Conservation (phyloP, 2,329 filamentous ascomycete species). For the Thermochaetoides dissita region DNA sequence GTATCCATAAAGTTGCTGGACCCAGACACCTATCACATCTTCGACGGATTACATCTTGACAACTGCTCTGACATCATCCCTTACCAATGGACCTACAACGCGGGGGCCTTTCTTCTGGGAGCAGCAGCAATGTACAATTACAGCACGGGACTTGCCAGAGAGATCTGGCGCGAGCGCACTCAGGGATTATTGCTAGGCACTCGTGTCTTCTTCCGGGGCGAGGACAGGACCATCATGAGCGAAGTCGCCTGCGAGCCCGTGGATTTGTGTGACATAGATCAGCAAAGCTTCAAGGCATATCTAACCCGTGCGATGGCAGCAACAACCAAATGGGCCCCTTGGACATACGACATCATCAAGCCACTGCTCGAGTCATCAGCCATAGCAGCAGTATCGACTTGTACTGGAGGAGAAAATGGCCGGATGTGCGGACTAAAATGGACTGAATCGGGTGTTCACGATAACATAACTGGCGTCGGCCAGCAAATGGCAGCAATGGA, state of each 20-base stretch:
- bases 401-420: constrained; percentile 40
- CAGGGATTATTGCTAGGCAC: constrained; percentile 41
- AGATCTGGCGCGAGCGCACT: constrained; percentile 43
- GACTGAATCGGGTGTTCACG: constrained; percentile 38
- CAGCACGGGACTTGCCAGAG: constrained; percentile 22
- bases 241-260: constrained; percentile 53
- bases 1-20: constrained; percentile 42
- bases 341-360: constrained; percentile 39
- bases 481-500: constrained; percentile 60
- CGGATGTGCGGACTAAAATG: constrained; percentile 48
- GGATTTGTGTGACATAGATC: constrained; percentile 46
- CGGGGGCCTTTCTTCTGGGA: constrained; percentile 51
- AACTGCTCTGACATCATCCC: constrained; percentile 45
- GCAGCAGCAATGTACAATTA: constrained; percentile 58
- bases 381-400: constrained; percentile 41
- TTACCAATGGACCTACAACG: constrained; percentile 58
- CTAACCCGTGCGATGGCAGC: constrained; percentile 47
- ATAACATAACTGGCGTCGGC: constrained; percentile 48
- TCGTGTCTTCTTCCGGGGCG: constrained; percentile 36
- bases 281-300: constrained; percentile 52
- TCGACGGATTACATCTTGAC: constrained; percentile 44
- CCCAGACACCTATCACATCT: constrained; percentile 40
- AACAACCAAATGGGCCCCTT: constrained; percentile 49
- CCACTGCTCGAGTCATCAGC: constrained; percentile 41
- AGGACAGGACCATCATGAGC: constrained; percentile 42